These are phyloP conservation scores for Tetrastigma voinierianum DNA, from an alignment of 164 flowering plant genomes.

Conservation along the genomic window DNA sequence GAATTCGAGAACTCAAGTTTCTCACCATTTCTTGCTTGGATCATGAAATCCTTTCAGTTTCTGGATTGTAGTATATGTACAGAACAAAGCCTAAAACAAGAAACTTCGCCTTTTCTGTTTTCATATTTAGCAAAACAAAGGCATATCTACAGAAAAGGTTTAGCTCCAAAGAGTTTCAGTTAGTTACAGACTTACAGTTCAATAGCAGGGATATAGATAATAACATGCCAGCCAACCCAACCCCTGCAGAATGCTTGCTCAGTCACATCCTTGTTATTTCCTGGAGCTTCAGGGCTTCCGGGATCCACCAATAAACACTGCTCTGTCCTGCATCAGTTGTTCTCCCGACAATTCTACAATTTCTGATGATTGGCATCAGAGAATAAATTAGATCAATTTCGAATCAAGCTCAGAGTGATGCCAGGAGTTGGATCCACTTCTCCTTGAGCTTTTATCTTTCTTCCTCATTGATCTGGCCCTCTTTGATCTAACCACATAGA, in stretches of 20 bases:
- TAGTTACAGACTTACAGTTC: not conserved
- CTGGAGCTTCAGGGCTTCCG: not conserved
- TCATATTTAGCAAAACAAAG: conserved; percentile 2
- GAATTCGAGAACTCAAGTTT: no score
- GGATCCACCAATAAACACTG: no score
- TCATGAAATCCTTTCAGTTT: not conserved
- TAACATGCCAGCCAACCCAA: not conserved
- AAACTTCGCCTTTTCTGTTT: not conserved
- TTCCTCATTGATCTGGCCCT: conserved; percentile 38
- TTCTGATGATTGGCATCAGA: conserved; percentile 14
- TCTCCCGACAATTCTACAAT: not conserved
- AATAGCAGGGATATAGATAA: not conserved
- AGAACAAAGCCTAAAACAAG: not conserved
- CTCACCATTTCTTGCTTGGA: not conserved
- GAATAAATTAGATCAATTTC: conserved; percentile 61
- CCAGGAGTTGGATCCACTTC: conserved; percentile 74
- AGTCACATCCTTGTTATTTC: not conserved
- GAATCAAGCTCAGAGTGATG: conserved; percentile 71
- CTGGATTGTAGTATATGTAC: not conserved
- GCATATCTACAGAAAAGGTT: not conserved
- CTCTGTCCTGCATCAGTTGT: not conserved
- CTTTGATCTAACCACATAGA: conserved; percentile 49
- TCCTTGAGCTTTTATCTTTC: conserved; percentile 42
- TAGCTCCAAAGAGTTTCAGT: not conserved
- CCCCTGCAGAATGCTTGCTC: not conserved